phyloP scores from a whole-genome alignment of 108 stramenopile genomes.

The Nitzschia palea region DNA sequence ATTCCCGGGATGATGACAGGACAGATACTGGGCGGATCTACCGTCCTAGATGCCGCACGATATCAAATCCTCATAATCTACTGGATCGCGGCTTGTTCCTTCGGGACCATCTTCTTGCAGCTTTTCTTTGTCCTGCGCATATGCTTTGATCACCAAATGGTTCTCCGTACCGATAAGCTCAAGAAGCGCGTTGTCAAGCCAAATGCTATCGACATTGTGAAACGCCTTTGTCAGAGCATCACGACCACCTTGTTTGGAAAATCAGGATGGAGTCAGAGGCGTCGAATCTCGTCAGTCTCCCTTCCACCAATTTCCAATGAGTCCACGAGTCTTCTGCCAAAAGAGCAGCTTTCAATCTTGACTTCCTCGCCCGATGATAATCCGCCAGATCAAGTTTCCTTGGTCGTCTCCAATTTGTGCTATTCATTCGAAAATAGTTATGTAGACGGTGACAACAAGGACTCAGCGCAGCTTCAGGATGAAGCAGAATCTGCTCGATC shows the following conservation, averaged over 20 bases:
- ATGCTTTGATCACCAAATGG: slow-evolving; percentile 51
- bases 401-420: background rate
- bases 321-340: no score
- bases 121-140: slow-evolving; percentile 46
- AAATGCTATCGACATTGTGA: background rate
- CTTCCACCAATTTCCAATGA: no score
- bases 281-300: no score
- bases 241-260: background rate
- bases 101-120: slow-evolving; percentile 40
- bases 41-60: slow-evolving; percentile 77
- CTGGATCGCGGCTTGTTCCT: slow-evolving; percentile 58
- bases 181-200: slow-evolving; percentile 15
- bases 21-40: slow-evolving; percentile 84
- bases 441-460: no score
- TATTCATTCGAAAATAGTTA: slow-evolving; percentile 12
- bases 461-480: background rate
- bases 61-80: slow-evolving; percentile 90
- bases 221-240: background rate
- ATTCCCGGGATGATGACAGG: slow-evolving; percentile 97
- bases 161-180: slow-evolving; percentile 27
- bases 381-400: no score
- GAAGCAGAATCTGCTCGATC: background rate
- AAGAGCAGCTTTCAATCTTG: no score
- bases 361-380: no score
- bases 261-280: no score